phyloP scores from a whole-genome alignment of 2,329 filamentous ascomycete genomes.

The Fusarium sp. region DNA sequence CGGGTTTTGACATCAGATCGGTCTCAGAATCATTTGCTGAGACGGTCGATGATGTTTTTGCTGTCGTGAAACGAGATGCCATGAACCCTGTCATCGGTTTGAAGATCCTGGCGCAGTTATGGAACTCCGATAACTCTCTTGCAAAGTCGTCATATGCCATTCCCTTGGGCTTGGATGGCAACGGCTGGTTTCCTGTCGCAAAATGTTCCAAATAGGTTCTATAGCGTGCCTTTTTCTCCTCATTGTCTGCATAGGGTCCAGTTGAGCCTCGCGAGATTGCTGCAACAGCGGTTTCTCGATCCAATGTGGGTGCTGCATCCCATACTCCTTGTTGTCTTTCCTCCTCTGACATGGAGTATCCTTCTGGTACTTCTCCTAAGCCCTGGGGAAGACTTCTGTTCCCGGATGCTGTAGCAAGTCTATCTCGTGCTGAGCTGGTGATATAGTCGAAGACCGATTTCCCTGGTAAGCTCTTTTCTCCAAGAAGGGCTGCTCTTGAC shows the following conservation, averaged over 20 bases:
- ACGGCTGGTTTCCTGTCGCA: constrained; percentile 61
- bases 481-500: constrained; percentile 82
- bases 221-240: constrained; percentile 84
- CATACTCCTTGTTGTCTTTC: constrained; percentile 71
- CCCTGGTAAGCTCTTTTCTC: constrained; percentile 81
- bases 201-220: constrained; percentile 83
- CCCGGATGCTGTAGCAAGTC: constrained; percentile 81
- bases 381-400: constrained; percentile 82
- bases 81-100: constrained; percentile 92
- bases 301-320: constrained; percentile 72
- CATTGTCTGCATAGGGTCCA: constrained; percentile 86
- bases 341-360: constrained; percentile 72
- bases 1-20: constrained; percentile 51
- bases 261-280: constrained; percentile 74
- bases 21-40: constrained; percentile 37
- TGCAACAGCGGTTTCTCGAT: constrained; percentile 75
- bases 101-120: constrained; percentile 77
- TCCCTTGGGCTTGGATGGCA: constrained; percentile 63
- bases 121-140: constrained; percentile 83
- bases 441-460: constrained; percentile 98
- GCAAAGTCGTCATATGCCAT: constrained; percentile 79
- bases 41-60: constrained; percentile 61
- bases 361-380: constrained; percentile 78
- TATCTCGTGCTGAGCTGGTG: constrained; percentile 80
- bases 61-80: constrained; percentile 91